Evolutionary conservation across 352 stramenopile genomes (phyloP).

Genomic region (Phytophthora sp.): DNA sequence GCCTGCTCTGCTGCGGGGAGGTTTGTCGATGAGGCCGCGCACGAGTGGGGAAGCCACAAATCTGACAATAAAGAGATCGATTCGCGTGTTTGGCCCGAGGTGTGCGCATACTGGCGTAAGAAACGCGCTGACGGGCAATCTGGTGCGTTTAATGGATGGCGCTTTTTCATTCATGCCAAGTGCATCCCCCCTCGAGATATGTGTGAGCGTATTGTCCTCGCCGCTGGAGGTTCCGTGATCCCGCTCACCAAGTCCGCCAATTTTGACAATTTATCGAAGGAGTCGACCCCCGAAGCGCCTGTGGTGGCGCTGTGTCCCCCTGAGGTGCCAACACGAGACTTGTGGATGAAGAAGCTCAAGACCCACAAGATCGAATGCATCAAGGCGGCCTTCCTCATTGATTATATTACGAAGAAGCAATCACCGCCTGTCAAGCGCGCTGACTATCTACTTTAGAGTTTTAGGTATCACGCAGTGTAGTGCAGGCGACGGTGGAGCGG

Average conservation of each 20-base stretch:
- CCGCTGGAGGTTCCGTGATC: conserved; percentile 62
- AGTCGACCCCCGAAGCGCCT: conserved; percentile 46
- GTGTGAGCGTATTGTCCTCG: conserved; percentile 77
- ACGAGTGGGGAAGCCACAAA: conserved; percentile 75
- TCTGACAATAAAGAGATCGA: conserved; percentile 73
- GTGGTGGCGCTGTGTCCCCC: conserved; percentile 67
- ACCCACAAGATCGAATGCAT: conserved; percentile 69
- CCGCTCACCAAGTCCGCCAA: conserved; percentile 64
- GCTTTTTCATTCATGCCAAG: conserved; percentile 80
- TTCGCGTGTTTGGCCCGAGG: conserved; percentile 72
- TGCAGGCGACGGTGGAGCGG: conserved; percentile 10
- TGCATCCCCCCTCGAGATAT: conserved; percentile 77
- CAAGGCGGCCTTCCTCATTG: conserved; percentile 84
- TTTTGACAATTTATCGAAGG: conserved; percentile 42
- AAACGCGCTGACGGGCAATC: conserved; percentile 48
- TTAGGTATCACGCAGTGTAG: conserved; percentile 1
- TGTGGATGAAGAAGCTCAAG: conserved; percentile 79
- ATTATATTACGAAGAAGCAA: conserved; percentile 88
- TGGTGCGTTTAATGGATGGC: conserved; percentile 71
- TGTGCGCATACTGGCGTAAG: conserved; percentile 70
- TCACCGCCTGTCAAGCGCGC: conserved; percentile 49
- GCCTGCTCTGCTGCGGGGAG: conserved; percentile 59
- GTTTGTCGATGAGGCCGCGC: conserved; percentile 74
- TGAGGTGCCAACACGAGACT: conserved; percentile 60
- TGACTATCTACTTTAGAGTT: conserved; percentile 59